Percentiles rank a stretch among this genome's conserved stretches.
These are phyloP conservation scores for Pseudogymnoascus sp. DNA, from an alignment of 2,329 filamentous ascomycete species.

Conservation along the genomic window DNA sequence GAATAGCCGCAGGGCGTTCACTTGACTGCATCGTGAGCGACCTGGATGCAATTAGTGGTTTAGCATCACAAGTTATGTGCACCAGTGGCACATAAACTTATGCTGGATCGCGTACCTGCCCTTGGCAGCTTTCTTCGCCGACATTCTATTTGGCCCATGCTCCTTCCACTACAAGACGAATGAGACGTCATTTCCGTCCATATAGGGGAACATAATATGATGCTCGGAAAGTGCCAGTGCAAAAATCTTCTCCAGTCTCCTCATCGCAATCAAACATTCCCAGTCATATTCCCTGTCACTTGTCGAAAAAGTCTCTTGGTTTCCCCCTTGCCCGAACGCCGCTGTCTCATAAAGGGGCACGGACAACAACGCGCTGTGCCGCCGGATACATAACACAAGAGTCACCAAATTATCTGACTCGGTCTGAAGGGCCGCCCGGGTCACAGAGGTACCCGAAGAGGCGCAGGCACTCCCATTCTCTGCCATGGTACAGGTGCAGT, in stretches of 20 bases:
- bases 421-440: not conserved
- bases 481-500: not conserved
- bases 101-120: conserved; percentile 2
- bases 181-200: not conserved
- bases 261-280: conserved; percentile 7
- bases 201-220: not conserved
- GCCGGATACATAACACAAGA: conserved; percentile 3
- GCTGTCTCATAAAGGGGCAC: conserved; percentile 7
- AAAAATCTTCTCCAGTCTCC: not conserved
- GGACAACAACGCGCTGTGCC: conserved; percentile 4
- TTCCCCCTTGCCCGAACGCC: conserved; percentile 1
- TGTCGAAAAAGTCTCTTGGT: not conserved
- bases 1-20: not conserved
- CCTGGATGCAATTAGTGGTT: conserved; percentile 1
- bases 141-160: not conserved
- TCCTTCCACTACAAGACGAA: not conserved
- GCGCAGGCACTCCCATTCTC: conserved; percentile 3
- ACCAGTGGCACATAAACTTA: not conserved
- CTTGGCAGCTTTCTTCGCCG: conserved; percentile 4
- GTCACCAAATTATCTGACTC: conserved; percentile 1
- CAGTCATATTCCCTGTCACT: conserved; percentile 5
- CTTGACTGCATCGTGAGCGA: not conserved
- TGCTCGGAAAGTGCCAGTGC: not conserved
- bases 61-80: conserved; percentile 5
- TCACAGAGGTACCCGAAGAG: not conserved